Conservation (phyloP, 139 green algal species). For the Coelastrella sp. region DNA sequence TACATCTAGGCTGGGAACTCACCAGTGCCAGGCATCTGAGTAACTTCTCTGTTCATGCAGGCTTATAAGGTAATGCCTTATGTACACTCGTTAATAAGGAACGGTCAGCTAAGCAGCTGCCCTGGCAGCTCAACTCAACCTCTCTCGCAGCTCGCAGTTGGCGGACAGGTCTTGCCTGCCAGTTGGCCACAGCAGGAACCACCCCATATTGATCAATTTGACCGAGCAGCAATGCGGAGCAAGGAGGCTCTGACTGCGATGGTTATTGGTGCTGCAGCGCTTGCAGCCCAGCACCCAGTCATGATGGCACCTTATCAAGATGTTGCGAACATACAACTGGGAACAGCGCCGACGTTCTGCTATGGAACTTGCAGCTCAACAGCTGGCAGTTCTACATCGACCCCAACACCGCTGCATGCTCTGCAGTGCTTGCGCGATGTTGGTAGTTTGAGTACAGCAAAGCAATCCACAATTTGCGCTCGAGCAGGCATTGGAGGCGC, state of each 20-base stretch:
- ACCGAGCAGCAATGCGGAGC: neutral
- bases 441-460: neutral
- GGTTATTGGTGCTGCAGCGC: neutral
- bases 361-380: neutral
- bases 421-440: neutral
- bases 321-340: neutral
- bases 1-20: neutral
- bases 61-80: neutral
- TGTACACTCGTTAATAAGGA: neutral
- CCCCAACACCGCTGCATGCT: neutral
- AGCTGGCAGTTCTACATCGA: constrained; percentile 1
- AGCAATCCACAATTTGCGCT: neutral
- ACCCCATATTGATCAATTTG: neutral
- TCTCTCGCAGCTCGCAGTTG: neutral
- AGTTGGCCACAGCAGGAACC: neutral
- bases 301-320: neutral
- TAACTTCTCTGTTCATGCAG: neutral
- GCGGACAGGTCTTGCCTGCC: neutral
- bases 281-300: neutral
- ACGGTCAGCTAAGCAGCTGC: neutral
- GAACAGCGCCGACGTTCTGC: neutral
- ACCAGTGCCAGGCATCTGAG: neutral
- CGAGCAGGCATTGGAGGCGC: neutral
- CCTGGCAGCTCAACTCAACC: neutral
- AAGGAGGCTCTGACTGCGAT: neutral